These are phyloP conservation scores for Fusarium begoniae DNA, from an alignment of 2,329 filamentous ascomycete genomes.

Conservation along the genomic window DNA sequence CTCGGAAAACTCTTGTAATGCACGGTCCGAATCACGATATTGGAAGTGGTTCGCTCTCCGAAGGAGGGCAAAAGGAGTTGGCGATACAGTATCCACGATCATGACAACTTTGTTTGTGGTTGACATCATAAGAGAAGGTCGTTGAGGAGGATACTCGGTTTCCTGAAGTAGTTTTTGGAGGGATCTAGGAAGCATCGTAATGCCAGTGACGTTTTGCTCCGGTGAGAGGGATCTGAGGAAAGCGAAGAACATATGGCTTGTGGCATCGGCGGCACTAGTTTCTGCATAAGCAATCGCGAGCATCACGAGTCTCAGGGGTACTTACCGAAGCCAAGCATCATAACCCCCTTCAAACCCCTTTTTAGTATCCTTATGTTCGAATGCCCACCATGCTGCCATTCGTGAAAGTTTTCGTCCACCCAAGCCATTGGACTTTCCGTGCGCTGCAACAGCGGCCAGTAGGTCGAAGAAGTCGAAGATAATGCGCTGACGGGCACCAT, in stretches of 20 bases:
- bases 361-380: conserved; percentile 86
- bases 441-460: conserved; percentile 87
- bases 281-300: conserved; percentile 25
- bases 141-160: conserved; percentile 91
- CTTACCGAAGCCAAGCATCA: conserved; percentile 83
- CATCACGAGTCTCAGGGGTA: not conserved
- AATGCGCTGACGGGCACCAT: conserved; percentile 83
- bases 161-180: conserved; percentile 90
- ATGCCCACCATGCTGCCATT: conserved; percentile 98
- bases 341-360: conserved; percentile 97
- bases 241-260: conserved; percentile 97
- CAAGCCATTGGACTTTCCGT: conserved; percentile 92
- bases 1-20: conserved; percentile 85
- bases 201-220: conserved; percentile 79
- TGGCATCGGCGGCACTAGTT: conserved; percentile 86
- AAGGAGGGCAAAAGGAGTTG: conserved; percentile 90
- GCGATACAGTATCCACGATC: conserved; percentile 95
- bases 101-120: conserved; percentile 91
- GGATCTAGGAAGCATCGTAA: conserved; percentile 87
- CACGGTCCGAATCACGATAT: conserved; percentile 87
- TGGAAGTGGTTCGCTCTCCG: conserved; percentile 94
- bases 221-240: conserved; percentile 91
- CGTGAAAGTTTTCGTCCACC: conserved; percentile 93
- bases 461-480: conserved; percentile 98
- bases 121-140: conserved; percentile 78